Base-by-base conservation (phyloP, 768 basidiomycete species). In the Boletus sensibilis region DNA sequence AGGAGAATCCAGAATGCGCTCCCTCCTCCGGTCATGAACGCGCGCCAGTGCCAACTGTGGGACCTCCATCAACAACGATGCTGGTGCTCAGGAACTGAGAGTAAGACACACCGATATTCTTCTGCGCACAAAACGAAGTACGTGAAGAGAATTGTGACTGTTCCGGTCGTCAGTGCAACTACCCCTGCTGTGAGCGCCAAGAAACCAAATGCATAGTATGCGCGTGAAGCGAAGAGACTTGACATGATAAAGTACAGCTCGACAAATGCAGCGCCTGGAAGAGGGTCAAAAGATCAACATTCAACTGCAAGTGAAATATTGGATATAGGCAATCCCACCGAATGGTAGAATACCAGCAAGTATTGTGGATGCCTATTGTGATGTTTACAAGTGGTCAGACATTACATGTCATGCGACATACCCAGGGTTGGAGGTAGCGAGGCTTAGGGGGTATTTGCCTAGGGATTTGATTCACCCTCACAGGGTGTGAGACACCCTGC, bases 131-230 rank as follows among this genome's bases (percentile, higher is more conserved):
- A 80, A 50, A 85, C 79, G 74, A 98, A 97, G 74, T 98, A 94
- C 5, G 87, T 87, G 71, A 91, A 91, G 16, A 92, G 79, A 59
- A 98, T 92, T 5, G 92, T 84, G 39, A 94, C 90, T 0, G 95
- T 96, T 4, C 94, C 95, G 0, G 93, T 89, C 16, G 94, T 97
- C 31, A 98, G 75, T 47, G 81, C 80, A 27, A 94, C 90, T 29
- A 98, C 85, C 14, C 82, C 80, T 49, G 89, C 88, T 0, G 94
- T 95, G 52, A 98, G 75, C 27, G 93, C 90, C 42, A 98, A 74
- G 76, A 98, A 98, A 16, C 96, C 96, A 68, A 98, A 98, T 12
- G 96, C 96, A 70, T 97, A 98, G 75, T 94, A 96, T 43, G 89
- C 90, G 34, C 92, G 82, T 11, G 92, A 89, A 23, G 94, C 94